Evolutionary conservation across 1,139 yeast species (phyloP), one percentile per base, ranked within the genome.

Genomic region (Fermentozyma sake): DNA sequence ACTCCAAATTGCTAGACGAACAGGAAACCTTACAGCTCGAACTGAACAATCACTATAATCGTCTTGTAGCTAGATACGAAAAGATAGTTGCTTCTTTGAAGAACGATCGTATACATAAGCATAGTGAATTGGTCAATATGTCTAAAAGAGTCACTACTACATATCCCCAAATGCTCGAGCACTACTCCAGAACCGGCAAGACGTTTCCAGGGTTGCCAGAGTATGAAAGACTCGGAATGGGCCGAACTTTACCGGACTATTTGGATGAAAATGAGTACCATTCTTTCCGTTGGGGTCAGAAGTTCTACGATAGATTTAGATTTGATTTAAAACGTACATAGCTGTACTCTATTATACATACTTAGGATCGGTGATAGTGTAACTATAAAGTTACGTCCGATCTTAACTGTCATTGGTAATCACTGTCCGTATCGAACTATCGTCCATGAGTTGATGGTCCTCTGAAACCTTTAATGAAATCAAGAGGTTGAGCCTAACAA

Each of bases 241-340:
- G 60, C 2, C 55, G 50, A 36, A 42, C 42, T 7, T 42, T 66
- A 24, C 55, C 55, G 2, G 71, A 65, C 31, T 58, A 55, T 24
- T 34, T 62, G 18, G 43, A 41, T 19, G 47, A 46, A 5, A 32
- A 26, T 2, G 50, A 50, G 1, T 39, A 48, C 10, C 38, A 35
- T 11, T 34, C 44, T 18, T 65, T 47, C 38, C 48, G 45, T 25
- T 48, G 56, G 46, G 72, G 72, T 1, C 37, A 50, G 37, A 46
- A 47, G 26, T 57, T 52, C 29, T 50, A 44, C 24, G 46, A 52
- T 24, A 42, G 50, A 28, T 45, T 58, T 22, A 44, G 39, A 28
- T 45, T 32, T 29, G 31, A 20, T 20, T n/a, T 12, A 7, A 12
- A 21, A 8, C n/a, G n/a, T n/a, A n/a, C n/a, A n/a, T n/a, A n/a